A percentile compares a stretch with the other conserved stretches of the same genome.
Evolutionary conservation across 805 yeast genomes (phyloP).

Genomic region (Tetrapisispora phaffii): DNA sequence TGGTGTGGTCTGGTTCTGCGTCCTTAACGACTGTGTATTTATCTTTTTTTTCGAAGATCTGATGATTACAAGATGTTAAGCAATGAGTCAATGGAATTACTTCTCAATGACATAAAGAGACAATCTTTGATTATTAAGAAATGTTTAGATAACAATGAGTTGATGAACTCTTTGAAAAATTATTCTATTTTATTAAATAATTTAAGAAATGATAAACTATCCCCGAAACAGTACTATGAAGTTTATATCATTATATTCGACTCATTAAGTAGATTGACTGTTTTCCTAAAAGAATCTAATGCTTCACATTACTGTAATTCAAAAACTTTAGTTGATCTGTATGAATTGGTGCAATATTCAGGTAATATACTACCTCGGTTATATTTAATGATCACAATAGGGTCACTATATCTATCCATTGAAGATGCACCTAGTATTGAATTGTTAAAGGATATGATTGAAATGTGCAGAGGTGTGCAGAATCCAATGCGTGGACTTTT

Average conservation of each 20-base stretch:
- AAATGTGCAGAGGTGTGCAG: conserved; percentile 94
- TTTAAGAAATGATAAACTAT: conserved; percentile 56
- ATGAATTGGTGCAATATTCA: conserved; percentile 88
- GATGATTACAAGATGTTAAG: neutral
- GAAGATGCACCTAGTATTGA: conserved; percentile 73
- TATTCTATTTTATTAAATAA: conserved; percentile 75
- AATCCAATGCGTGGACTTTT: conserved; percentile 88
- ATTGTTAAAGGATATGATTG: conserved; percentile 88
- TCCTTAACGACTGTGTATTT: too few species aligned
- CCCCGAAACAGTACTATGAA: conserved; percentile 90
- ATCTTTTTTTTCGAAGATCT: too few species aligned
- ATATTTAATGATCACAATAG: conserved; percentile 88
- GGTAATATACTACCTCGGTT: conserved; percentile 86
- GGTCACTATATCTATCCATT: conserved; percentile 73
- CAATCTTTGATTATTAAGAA: conserved; percentile 68
- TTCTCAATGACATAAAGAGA: conserved; percentile 37
- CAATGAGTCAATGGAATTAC: neutral
- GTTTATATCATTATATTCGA: conserved; percentile 77
- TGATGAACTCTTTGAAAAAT: conserved; percentile 82
- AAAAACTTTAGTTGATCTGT: conserved; percentile 60
- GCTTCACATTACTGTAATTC: neutral
- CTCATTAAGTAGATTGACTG: conserved; percentile 57
- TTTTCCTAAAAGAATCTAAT: conserved; percentile 55
- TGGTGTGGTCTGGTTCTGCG: too few species aligned
- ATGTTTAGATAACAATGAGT: conserved; percentile 54